A percentile compares a stretch with the other conserved stretches of the same genome.
Evolutionary conservation across 108 stramenopile species (phyloP).

Genomic region (Phaeodactylum tricornutum): DNA sequence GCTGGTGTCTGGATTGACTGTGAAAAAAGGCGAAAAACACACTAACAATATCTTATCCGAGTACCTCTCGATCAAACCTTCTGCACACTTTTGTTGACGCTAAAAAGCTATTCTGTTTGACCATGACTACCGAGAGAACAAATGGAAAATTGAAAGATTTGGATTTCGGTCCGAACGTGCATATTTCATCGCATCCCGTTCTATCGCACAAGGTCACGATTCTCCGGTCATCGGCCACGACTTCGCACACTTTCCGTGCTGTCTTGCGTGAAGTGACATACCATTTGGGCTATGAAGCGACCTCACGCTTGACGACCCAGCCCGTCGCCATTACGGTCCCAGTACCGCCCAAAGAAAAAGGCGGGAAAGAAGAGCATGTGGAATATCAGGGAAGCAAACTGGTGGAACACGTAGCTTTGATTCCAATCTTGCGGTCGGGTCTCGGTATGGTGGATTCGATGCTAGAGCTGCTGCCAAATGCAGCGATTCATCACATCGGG

Average conservation of each 20-base stretch:
- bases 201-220: constrained; percentile 68
- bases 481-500: constrained; percentile 94
- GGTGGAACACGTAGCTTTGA: constrained; percentile 62
- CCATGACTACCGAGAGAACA: background rate
- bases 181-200: constrained; percentile 66
- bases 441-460: constrained; percentile 94
- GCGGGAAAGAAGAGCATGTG: constrained; percentile 15
- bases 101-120: background rate
- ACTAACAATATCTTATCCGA: too few species aligned
- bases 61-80: too few species aligned
- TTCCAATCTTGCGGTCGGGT: constrained; percentile 92
- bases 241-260: constrained; percentile 70
- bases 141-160: too few species aligned
- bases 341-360: too few species aligned
- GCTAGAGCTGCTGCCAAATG: constrained; percentile 88
- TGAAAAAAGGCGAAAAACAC: background rate
- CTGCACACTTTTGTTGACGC: background rate
- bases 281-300: constrained; percentile 97
- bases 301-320: constrained; percentile 53
- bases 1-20: background rate
- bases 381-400: constrained; percentile 51
- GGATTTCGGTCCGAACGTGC: constrained; percentile 31
- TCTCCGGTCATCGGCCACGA: constrained; percentile 66
- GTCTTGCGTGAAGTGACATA: constrained; percentile 89
- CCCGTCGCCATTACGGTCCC: constrained; percentile 62